Evolutionary conservation across 2,329 filamentous ascomycete genomes (phyloP), one percentile per base, ranked within the genome.

Genomic region (Eurotiales sp.): DNA sequence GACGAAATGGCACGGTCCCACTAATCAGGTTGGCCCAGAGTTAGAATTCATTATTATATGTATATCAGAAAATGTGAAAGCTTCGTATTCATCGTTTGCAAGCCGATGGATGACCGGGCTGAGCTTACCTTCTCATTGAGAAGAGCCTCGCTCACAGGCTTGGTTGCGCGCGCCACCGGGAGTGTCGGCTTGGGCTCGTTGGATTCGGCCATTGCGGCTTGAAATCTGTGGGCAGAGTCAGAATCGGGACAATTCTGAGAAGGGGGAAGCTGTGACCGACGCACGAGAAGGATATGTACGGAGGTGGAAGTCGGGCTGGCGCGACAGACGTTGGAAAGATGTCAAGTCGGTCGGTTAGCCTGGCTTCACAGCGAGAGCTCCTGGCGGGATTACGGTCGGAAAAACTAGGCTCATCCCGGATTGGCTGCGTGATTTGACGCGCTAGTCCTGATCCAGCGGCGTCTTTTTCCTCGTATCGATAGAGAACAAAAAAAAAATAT

Each of bases 1-100:
- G 95, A 96, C 63, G 93, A 97, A 63, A 99, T 85, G 76, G 93
- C 96, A 77, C 88, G 92, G 73, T 99, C 93, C 93, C 93, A 99
- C 93, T 99, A 62, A 59, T 27, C 25, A 27, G 25, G 25, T 27
- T 27, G 10, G 25, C 10, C 10, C 25, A 10, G 25, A n/a, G n/a
- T n/a, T n/a, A n/a, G n/a, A n/a, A n/a, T n/a, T n/a, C n/a, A n/a
- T n/a, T n/a, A n/a, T n/a, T n/a, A n/a, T n/a, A n/a, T n/a, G n/a
- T n/a, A n/a, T n/a, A n/a, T n/a, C n/a, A n/a, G n/a, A n/a, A n/a
- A n/a, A n/a, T n/a, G n/a, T n/a, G 25, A 27, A 27, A 27, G 5
- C 10, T 10, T 27, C 25, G 25, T 10, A 27, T 5, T 6, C 5
- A 5, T 27, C 5, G 5, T 27, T 25, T 4, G 17, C 29, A 17